A percentile compares a stretch with the other conserved stretches of the same genome.
These are phyloP conservation scores for Basidioascus undulatus DNA, from an alignment of 768 basidiomycete species.

Conservation along the genomic window DNA sequence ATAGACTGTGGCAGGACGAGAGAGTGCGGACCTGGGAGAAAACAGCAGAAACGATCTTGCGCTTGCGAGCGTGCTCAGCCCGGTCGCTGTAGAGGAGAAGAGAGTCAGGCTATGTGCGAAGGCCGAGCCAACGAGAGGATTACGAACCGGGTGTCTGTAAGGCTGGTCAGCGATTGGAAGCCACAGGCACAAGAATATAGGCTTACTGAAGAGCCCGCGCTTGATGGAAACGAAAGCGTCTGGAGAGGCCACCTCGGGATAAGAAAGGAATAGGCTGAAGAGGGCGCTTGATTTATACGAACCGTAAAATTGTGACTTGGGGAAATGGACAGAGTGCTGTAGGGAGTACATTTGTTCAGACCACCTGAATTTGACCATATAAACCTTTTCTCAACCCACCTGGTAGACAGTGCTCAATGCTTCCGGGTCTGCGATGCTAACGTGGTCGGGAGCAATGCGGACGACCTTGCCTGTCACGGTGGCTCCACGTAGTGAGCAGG, in stretches of 20 bases:
- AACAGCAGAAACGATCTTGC: conserved; percentile 50
- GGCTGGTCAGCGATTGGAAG: no score
- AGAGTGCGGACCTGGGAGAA: conserved; percentile 3
- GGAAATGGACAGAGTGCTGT: conserved; percentile 49
- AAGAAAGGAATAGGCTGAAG: not conserved
- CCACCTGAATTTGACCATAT: no score
- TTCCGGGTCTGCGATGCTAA: conserved; percentile 52
- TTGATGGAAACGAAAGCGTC: conserved; percentile 41
- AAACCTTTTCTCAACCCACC: conserved; percentile 1
- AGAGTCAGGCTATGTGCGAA: conserved; percentile 17
- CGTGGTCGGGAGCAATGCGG: conserved; percentile 51
- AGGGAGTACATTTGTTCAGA: not conserved
- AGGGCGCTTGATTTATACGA: no score
- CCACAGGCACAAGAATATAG: no score
- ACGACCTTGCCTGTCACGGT: no score
- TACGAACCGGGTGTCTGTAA: conserved; percentile 11
- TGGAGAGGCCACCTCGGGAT: no score
- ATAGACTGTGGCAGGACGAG: no score
- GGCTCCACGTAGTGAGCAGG: no score
- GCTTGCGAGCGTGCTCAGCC: conserved; percentile 57
- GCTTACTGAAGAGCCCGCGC: conserved; percentile 17
- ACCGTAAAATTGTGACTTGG: conserved; percentile 60
- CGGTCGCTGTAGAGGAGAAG: conserved; percentile 61
- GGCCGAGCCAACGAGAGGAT: conserved; percentile 1
- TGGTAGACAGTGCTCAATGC: conserved; percentile 54